phyloP scores from a whole-genome alignment of 805 yeast species.

The Kodamaea fukazawae region DNA sequence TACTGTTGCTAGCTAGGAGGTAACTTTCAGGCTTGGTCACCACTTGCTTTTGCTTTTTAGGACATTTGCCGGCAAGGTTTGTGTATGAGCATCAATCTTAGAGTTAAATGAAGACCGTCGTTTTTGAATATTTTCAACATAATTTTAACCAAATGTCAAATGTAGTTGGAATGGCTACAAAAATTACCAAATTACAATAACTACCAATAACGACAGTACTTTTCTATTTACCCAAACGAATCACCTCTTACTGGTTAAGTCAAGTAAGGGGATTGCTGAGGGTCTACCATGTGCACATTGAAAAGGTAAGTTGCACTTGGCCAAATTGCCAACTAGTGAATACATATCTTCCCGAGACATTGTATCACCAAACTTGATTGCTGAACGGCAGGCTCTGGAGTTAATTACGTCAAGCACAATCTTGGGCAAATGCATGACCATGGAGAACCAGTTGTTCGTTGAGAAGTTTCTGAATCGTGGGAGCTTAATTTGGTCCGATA shows the following conservation, averaged over 20 bases:
- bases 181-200: no score
- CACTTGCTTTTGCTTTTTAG: no score
- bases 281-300: conserved; percentile 90
- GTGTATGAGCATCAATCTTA: no score
- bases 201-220: no score
- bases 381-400: conserved; percentile 63
- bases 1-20: background rate
- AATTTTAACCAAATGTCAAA: no score
- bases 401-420: conserved; percentile 50
- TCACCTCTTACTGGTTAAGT: no score
- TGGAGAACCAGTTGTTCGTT: conserved; percentile 20
- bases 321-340: conserved; percentile 40
- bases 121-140: no score
- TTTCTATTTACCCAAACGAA: no score
- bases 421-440: conserved; percentile 43
- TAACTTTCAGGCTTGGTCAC: no score
- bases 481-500: conserved; percentile 30
- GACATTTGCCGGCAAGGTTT: no score
- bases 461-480: conserved; percentile 3
- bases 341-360: conserved; percentile 45
- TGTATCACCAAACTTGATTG: conserved; percentile 69
- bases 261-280: conserved; percentile 54
- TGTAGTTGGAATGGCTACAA: no score
- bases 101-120: no score
- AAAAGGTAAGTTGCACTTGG: conserved; percentile 58